Percentiles rank a stretch among this genome's conserved stretches.
These are phyloP conservation scores for Rubia peregrina DNA, from an alignment of 305 asterid genomes.

Conservation along the genomic window DNA sequence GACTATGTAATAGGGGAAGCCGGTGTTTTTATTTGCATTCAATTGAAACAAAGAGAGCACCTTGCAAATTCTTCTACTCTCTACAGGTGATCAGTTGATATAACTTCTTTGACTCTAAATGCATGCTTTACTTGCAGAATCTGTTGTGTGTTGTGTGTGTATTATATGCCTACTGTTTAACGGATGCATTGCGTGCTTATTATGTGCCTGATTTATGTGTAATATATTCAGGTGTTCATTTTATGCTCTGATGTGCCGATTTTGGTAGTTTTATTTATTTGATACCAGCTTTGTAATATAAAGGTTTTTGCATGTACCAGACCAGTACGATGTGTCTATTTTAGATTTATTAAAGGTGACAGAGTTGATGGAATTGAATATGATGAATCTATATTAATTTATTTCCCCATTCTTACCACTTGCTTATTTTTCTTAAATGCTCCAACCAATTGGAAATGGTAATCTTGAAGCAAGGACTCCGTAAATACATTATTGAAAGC, in stretches of 20 bases:
- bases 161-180: neutral
- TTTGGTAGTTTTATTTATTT: neutral
- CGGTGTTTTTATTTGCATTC: conserved; percentile 78
- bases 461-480: neutral
- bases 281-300: too few relatives aligned
- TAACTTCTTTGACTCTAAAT: neutral
- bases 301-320: too few relatives aligned
- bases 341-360: too few relatives aligned
- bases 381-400: neutral
- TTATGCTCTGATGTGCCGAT: neutral
- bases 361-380: neutral
- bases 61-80: conserved; percentile 80
- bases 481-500: too few relatives aligned
- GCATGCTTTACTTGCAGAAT: neutral
- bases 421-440: too few relatives aligned
- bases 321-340: too few relatives aligned
- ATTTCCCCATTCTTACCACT: too few relatives aligned
- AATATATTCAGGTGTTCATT: neutral
- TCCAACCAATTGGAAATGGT: neutral
- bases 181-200: neutral
- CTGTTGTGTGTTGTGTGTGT: neutral
- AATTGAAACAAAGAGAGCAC: conserved; percentile 42
- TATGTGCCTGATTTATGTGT: neutral
- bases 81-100: conserved; percentile 53
- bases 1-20: conserved; percentile 72